Base-by-base conservation (phyloP, 2,329 filamentous ascomycete genomes). In the Colletotrichum sp. region DNA sequence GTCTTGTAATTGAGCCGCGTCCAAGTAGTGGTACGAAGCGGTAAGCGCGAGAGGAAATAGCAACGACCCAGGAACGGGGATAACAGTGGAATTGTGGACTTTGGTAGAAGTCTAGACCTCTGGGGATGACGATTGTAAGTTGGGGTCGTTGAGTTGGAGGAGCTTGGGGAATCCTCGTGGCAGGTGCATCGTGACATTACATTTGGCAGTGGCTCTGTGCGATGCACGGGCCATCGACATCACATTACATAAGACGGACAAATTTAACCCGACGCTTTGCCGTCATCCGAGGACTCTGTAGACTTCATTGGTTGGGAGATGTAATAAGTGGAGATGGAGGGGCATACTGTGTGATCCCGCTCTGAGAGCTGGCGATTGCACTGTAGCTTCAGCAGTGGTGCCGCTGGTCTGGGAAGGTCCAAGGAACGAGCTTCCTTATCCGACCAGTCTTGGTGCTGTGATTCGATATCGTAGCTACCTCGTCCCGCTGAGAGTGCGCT, bases 401-500 rank as follows among this genome's bases (percentile, higher is more conserved):
- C 52, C 36, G 52, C 12, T 24, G 24, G 32, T n/a, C 30, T 36
- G 21, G 55, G 38, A 36, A 26, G 32, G 38, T 62, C 68, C 48
- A 58, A 52, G 61, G 68, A 68, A 73, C n/a, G 38, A 75, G 73
- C 70, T 73, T 73, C 73, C 73, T 73, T 32, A 73, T 76, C 70
- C 28, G 70, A 68, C 58, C 26, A 24, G 26, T 16, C 26, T 36
- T 9, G 64, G 30, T 18, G 43, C 64, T 64, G 32, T 76, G 64
- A 76, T 76, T 76, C 64, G 73, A 21, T 36, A 13, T 68, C 34
- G 26, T 58, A 58, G 70, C 64, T 69, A 60, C 38, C 70, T 18
- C 24, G 70, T 73, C 73, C 73, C 70, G 70, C 73, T 68, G 28
- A 16, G 13, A 26, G 8, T 58, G 64, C 70, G 70, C 73, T 55